phyloP scores from a whole-genome alignment of 225 moss, liverwort and hornwort species.

The Antitrichia curtipendula region DNA sequence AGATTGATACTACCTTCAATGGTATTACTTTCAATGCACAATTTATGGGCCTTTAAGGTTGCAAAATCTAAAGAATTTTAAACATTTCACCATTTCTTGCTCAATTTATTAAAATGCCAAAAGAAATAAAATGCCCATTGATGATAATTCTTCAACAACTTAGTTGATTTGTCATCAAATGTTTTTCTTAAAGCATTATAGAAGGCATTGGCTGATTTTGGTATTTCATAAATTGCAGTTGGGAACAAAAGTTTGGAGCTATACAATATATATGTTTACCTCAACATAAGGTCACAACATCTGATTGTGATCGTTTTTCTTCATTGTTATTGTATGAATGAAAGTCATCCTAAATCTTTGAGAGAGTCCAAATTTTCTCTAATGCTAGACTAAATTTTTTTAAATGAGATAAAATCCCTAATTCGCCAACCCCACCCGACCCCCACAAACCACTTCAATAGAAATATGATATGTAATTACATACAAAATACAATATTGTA shows the following conservation, averaged over 20 bases:
- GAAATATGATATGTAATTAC: too few relatives aligned
- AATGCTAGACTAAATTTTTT: too few relatives aligned
- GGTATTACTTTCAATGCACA: not conserved
- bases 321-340: too few relatives aligned
- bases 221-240: not conserved
- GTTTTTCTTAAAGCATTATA: fast-evolving
- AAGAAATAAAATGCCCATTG: not conserved
- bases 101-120: not conserved
- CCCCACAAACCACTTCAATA: too few relatives aligned
- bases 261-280: not conserved
- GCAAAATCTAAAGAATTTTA: not conserved
- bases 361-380: too few relatives aligned
- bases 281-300: not conserved
- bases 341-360: too few relatives aligned
- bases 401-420: too few relatives aligned
- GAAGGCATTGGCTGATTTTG: fast-evolving
- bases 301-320: too few relatives aligned
- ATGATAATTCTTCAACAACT: not conserved
- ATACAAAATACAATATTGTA: too few relatives aligned
- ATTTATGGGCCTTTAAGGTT: not conserved
- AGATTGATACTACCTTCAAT: not conserved
- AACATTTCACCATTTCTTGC: not conserved
- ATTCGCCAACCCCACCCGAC: too few relatives aligned
- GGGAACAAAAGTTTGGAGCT: fast-evolving
- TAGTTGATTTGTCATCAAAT: fast-evolving